These are phyloP conservation scores for Cylindrotheca fusiformis DNA, from an alignment of 108 stramenopile species.

Conservation along the genomic window DNA sequence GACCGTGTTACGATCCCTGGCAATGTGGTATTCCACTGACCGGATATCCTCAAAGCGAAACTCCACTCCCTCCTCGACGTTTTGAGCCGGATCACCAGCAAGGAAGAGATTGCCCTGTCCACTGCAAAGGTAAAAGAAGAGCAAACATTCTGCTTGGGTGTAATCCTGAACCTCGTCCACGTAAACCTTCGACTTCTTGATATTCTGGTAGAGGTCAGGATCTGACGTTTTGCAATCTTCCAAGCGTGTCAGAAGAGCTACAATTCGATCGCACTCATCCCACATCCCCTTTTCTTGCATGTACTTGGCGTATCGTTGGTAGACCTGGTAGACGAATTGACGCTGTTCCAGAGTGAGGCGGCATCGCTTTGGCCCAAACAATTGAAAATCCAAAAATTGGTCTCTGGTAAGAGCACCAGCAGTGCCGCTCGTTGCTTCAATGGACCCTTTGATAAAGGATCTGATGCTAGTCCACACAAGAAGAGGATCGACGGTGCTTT, in stretches of 20 bases:
- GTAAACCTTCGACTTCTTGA: slow-evolving; percentile 28
- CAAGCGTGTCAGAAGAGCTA: slow-evolving; percentile 8
- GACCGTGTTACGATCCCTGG: slow-evolving; percentile 25
- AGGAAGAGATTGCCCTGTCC: slow-evolving; percentile 43
- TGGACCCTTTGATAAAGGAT: slow-evolving; percentile 61
- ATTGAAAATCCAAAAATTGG: slow-evolving; percentile 24
- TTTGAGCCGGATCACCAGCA: slow-evolving; percentile 64
- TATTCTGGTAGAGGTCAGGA: not conserved
- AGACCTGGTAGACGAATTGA: slow-evolving; percentile 31
- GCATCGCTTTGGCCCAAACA: slow-evolving; percentile 43
- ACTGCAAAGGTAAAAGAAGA: slow-evolving; percentile 48
- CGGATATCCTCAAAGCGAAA: slow-evolving; percentile 66
- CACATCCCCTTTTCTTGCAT: slow-evolving; percentile 30
- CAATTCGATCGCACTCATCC: slow-evolving; percentile 55
- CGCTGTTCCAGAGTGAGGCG: slow-evolving; percentile 31
- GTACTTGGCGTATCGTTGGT: slow-evolving; percentile 34
- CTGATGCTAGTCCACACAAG: slow-evolving; percentile 56
- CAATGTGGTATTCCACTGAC: slow-evolving; percentile 33
- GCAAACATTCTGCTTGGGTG: slow-evolving; percentile 45
- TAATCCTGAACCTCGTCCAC: slow-evolving; percentile 62
- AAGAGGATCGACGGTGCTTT: slow-evolving; percentile 33
- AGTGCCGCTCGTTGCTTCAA: slow-evolving; percentile 33
- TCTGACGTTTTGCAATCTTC: slow-evolving; percentile 4
- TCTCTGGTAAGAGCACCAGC: slow-evolving; percentile 23
- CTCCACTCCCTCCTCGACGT: slow-evolving; percentile 55